Base-by-base conservation (phyloP, 768 basidiomycete species). In the Russula vinacea region DNA sequence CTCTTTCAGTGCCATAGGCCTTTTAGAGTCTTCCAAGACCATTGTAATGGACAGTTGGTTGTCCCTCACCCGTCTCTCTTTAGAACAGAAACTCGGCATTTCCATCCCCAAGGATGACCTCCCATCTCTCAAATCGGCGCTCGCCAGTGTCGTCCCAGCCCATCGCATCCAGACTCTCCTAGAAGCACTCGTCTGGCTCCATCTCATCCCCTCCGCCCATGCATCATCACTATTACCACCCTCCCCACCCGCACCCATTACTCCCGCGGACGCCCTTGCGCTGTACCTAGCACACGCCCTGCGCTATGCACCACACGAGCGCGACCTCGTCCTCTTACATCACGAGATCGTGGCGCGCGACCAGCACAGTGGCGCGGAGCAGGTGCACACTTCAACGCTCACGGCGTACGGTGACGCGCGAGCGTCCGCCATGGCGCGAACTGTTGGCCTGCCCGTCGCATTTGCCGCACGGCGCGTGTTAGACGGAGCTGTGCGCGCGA, bases 361-460 rank as follows among this genome's bases (percentile, higher is more conserved):
- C 44, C 60, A 7, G 32, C 44, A 39, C 3, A 62, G 61, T 14
- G 64, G 58, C 61, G 42, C 66, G 22, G 78, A 81, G 68, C 79
- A 85, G 67, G 80, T 84, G 37, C 82, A 93, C 67, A 86, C 84
- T 13, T 89, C 90, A 9, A 81, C 83, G 26, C 73, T 94, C 16
- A 77, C 87, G 26, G 75, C 81, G 37, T 88, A 88, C 68, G 93
- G 87, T 1, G 81, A 78, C 22, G 66, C 76, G 8, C 72, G 70
- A 1, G 82, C 81, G 3, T 89, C 89, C 0, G 94, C 94, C 5
- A 97, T 97, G 94, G 84, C 92, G n/a, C 79, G 86, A 35, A 92
- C 90, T 3, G 94, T 97, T 19, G 94, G 94, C 5, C 75, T 94
- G 51, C 94, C 94, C 0, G 84, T 95, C 8, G 94, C 90, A 1